These are phyloP conservation scores for Stipa capillata DNA, from an alignment of 176 grass and related monocot species.

Conservation along the genomic window DNA sequence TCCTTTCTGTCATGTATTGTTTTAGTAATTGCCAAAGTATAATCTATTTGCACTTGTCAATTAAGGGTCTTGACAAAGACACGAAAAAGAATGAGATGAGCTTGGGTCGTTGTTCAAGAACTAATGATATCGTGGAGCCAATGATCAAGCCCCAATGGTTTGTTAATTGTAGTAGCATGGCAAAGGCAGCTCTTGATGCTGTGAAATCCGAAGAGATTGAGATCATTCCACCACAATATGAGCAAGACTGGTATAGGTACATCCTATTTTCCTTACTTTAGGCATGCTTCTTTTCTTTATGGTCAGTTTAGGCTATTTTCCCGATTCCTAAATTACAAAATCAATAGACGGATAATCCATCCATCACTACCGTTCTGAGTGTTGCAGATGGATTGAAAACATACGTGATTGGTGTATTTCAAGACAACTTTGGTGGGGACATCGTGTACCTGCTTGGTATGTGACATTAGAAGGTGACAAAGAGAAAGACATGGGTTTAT, in stretches of 20 bases:
- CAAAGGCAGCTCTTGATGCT: conserved; percentile 63
- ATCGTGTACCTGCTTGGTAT: conserved; percentile 88
- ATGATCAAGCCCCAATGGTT: conserved; percentile 96
- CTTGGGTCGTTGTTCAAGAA: conserved; percentile 90
- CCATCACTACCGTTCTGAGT: background rate
- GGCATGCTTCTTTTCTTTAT: background rate
- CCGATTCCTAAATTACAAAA: background rate
- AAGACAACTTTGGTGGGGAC: conserved; percentile 96
- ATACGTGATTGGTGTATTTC: conserved; percentile 96
- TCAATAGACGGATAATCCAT: background rate
- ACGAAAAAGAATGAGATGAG: conserved; percentile 88
- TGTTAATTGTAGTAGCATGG: conserved; percentile 81
- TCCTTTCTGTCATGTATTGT: background rate
- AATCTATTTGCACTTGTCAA: conserved; percentile 5
- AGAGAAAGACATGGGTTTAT: conserved; percentile 53
- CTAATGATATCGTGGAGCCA: conserved; percentile 86
- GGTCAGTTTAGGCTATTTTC: background rate
- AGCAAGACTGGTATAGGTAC: conserved; percentile 92
- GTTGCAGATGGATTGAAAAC: conserved; percentile 76
- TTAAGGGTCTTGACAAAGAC: conserved; percentile 70
- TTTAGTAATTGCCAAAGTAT: background rate
- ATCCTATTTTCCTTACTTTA: background rate
- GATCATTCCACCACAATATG: conserved; percentile 90
- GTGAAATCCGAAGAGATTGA: conserved; percentile 77
- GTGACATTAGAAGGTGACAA: conserved; percentile 66